Evolutionary conservation across 23 red algal genomes (phyloP).

Genomic region (Chondrus crispus): DNA sequence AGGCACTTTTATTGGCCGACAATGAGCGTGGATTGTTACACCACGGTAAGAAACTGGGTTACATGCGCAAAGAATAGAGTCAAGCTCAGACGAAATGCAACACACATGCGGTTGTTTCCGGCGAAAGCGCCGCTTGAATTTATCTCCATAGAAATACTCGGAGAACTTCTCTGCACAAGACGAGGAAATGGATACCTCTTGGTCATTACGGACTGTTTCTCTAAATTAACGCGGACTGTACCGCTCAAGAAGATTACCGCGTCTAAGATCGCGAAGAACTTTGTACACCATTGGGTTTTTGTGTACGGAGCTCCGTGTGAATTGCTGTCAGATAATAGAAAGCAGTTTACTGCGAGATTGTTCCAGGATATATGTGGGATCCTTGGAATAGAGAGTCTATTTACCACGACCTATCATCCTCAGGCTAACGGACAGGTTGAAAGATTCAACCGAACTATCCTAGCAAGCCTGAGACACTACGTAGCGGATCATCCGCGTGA

Average conservation of each 20-base stretch:
- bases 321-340: constrained; percentile 1
- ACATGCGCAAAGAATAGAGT: constrained; percentile 10
- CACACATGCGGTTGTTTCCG: neutral
- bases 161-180: neutral
- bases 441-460: constrained; percentile 8
- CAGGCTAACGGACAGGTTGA: constrained; percentile 31
- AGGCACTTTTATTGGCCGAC: neutral
- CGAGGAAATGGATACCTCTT: neutral
- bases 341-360: neutral
- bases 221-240: constrained; percentile 12
- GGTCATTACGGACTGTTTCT: constrained; percentile 9
- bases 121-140: neutral
- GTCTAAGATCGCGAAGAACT: neutral
- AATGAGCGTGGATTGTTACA: neutral
- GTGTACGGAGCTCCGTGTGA: neutral
- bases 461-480: neutral
- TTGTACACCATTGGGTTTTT: neutral
- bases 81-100: neutral
- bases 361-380: neutral
- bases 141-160: constrained; percentile 31
- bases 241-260: neutral
- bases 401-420: neutral
- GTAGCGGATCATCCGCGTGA: neutral
- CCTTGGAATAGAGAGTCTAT: neutral
- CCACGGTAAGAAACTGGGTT: neutral